Conservation (phyloP, 306 rosid genomes). For the Adenanthera pavonina region DNA sequence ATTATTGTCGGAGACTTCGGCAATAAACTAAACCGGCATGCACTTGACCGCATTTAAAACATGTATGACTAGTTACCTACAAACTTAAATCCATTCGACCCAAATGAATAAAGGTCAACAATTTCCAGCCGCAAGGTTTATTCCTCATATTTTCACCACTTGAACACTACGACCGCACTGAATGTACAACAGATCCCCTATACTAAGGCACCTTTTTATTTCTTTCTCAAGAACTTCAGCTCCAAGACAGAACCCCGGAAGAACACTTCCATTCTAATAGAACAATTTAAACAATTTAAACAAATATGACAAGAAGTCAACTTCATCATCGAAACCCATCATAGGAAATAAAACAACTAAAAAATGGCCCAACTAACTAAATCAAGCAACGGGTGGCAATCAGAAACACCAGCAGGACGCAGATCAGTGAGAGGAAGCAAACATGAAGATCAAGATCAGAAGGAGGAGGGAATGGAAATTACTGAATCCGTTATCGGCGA, state of each 20-base stretch:
- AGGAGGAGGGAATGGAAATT: not conserved
- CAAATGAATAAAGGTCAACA: not conserved
- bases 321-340: not conserved
- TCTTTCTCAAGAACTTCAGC: not conserved
- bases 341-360: not conserved
- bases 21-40: not conserved
- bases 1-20: not conserved
- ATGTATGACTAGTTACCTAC: not conserved
- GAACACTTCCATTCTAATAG: not conserved
- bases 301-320: not conserved
- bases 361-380: not conserved
- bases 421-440: slow-evolving; percentile 1
- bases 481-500: slow-evolving; percentile 52
- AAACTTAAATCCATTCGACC: slow-evolving; percentile 1
- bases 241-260: not conserved
- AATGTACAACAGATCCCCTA: slow-evolving; percentile 18
- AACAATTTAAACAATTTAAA: not conserved
- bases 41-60: not conserved
- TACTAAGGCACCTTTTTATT: not conserved
- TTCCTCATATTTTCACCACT: not conserved
- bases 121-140: not conserved
- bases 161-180: not conserved
- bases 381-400: slow-evolving; percentile 6
- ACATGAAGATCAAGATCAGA: slow-evolving; percentile 7
- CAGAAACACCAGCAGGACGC: not conserved